Base-by-base conservation (phyloP, 2,329 filamentous ascomycete species). In the Rosellinia necatrix region DNA sequence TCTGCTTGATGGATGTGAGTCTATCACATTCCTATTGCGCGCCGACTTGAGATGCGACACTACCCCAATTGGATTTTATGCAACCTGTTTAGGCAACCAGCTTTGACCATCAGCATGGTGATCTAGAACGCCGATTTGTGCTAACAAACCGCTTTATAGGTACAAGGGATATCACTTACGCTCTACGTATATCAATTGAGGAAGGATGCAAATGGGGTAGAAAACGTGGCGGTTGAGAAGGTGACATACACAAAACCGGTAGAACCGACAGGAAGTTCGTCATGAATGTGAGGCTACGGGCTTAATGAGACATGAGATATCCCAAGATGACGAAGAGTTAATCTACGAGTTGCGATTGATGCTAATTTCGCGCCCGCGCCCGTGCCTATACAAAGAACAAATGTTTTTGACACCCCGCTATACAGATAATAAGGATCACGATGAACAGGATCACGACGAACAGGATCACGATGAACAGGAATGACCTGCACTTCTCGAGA, bases 1-100 rank as follows among this genome's bases (percentile, higher is more conserved):
- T 97, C 75, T 96, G 94, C 70, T 76, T 97, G 73, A 97, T 97
- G 93, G 93, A 97, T 82, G 92, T 97, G 74, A 78, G 91, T 88
- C 24, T 41, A 51, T 7, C n/a, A 12, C 3, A 21, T 12, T 15
- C 41, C 4, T 17, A 17, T 22, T n/a, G 1, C 3, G 13, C 29
- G 6, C 29, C 1, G 13, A 21, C 10, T n/a, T 3, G 3, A 4
- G 9, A 24, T 40, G 19, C 30, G 21, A 1, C 29, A 25, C 19
- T 15, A 1, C 4, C 4, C 22, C 30, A 30, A 46, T 29, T 49
- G 21, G 15, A 30, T n/a, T n/a, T n/a, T n/a, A n/a, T n/a, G n/a
- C n/a, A n/a, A n/a, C n/a, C n/a, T 21, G 12, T 29, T n/a, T 3
- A 9, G 9, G 3, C 32, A 12, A 44, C 17, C 9, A 7, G 13